Evolutionary conservation across 208 protist species (phyloP).

Genomic region (Crithidia brevicula): DNA sequence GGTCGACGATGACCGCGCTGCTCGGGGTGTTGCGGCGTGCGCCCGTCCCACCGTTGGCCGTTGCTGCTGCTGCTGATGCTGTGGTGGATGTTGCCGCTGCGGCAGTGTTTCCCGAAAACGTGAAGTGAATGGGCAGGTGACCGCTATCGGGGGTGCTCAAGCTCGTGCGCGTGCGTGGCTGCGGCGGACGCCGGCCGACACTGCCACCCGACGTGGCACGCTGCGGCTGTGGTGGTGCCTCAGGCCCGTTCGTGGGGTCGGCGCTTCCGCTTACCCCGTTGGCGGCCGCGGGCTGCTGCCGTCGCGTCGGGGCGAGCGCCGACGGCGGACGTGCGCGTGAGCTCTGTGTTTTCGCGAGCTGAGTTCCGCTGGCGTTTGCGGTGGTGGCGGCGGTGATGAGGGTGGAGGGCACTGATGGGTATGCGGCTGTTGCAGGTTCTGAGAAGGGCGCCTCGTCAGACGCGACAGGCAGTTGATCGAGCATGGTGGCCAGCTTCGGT

Average conservation of each 20-base stretch:
- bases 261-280: neutral
- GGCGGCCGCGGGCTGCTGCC: neutral
- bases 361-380: neutral
- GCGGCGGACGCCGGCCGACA: neutral
- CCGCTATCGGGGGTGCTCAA: constrained; percentile 7
- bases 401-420: neutral
- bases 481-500: constrained; percentile 9
- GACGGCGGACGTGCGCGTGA: constrained; percentile 1
- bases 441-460: neutral
- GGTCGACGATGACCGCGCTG: constrained; percentile 15
- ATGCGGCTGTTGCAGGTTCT: neutral
- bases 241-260: neutral
- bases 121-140: constrained; percentile 8
- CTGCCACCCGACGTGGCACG: neutral
- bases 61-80: neutral
- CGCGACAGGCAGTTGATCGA: constrained; percentile 12
- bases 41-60: neutral
- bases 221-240: neutral
- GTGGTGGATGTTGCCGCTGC: neutral
- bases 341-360: neutral
- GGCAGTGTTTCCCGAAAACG: neutral
- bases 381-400: neutral
- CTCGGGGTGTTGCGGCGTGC: constrained; percentile 13
- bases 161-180: neutral
- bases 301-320: neutral